Base-by-base conservation (phyloP, 495 filamentous ascomycete species). In the Tuber brumale region DNA sequence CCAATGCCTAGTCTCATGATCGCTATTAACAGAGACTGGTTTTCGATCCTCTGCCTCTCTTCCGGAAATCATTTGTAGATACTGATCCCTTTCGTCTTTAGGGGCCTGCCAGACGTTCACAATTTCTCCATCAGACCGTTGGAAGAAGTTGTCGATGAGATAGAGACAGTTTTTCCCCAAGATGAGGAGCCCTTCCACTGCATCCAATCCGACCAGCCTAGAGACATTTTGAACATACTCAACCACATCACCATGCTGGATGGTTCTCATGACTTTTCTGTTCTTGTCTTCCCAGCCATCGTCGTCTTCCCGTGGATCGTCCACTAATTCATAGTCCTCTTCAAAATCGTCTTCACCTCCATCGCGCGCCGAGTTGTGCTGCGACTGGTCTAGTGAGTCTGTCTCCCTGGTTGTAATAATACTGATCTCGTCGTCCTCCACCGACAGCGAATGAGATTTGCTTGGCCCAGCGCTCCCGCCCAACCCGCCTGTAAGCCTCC, bases 201-300 rank as follows among this genome's bases (percentile, higher is more conserved):
- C 94, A 79, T 98, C 95, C 8, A 99, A 86, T 14, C 95, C 95
- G 73, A 97, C 90, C 72, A 99, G 93, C 14, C 96, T 90, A 69
- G 95, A 97, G 75, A 97, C 90, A 81, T 99, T 99, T 86, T 93
- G 95, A 10, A 97, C 93, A 78, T 92, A 91, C 81, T 97, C 93
- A n/a, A 99, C 94, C 73, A 93, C 87, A 80, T 99, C 95, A 8
- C 93, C 93, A 45, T 93, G 92, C 76, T 97, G 92, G 19, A 99
- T 87, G 78, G 93, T 97, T 75, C 95, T 88, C 93, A 98, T 94
- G 71, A 99, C 95, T 84, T 96, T 97, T 23, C 95, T 87, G 81
- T 99, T 97, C 85, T 97, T 97, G 82, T 99, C 95, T 84, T 98
- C 95, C 80, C 93, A 97, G 18, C 90, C 91, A 74, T 96, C 95